Percentiles rank a stretch among this genome's conserved stretches.
Conservation (phyloP, 371 early-diverging fungal species). For the Apophysomyces elegans region DNA sequence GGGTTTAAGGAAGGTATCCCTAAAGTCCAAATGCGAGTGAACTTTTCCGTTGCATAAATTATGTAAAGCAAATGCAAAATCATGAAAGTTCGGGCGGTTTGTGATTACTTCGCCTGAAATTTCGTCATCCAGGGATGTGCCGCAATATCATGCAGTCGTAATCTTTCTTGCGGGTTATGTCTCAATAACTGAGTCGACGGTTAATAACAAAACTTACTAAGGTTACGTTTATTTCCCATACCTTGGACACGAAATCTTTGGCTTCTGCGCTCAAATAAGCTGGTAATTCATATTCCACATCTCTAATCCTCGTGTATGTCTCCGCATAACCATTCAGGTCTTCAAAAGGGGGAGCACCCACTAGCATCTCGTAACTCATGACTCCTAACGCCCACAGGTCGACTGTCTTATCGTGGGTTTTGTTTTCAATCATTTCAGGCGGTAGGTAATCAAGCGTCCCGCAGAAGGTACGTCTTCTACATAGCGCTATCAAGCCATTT, state of each 20-base stretch:
- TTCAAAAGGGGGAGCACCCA: constrained; percentile 96
- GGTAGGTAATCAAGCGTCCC: constrained; percentile 99
- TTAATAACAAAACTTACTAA: not conserved
- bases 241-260: constrained; percentile 81
- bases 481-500: not conserved
- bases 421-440: constrained; percentile 88
- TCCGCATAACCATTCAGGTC: constrained; percentile 62
- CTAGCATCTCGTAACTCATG: constrained; percentile 93
- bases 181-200: constrained; percentile 14
- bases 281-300: constrained; percentile 84
- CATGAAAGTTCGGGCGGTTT: too few species aligned
- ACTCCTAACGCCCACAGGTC: constrained; percentile 97
- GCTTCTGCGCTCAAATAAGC: constrained; percentile 77
- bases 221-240: constrained; percentile 17
- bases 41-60: too few species aligned
- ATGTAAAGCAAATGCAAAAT: too few species aligned
- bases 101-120: constrained; percentile 4
- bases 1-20: too few species aligned
- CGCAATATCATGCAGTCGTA: constrained; percentile 7
- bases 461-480: constrained; percentile 86
- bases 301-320: constrained; percentile 82
- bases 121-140: constrained; percentile 13
- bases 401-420: constrained; percentile 75
- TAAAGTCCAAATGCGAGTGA: too few species aligned
- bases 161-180: constrained; percentile 12